phyloP scores from a whole-genome alignment of 257 asterid genomes.

The Solanum gandarillasii region DNA sequence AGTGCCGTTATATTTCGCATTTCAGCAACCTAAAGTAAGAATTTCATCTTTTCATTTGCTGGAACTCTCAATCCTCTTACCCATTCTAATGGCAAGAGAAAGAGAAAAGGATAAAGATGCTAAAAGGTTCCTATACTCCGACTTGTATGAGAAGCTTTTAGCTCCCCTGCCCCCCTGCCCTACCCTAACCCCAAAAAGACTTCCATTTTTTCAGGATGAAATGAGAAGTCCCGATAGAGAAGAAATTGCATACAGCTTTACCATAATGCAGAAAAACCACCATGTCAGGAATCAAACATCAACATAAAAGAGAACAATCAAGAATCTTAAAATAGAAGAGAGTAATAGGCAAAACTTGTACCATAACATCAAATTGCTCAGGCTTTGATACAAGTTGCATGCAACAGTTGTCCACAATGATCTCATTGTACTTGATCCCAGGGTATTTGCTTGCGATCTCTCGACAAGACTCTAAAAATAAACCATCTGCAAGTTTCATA shows the following conservation, averaged over 20 bases:
- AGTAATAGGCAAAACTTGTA: slow-evolving; percentile 10
- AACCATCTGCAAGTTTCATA: slow-evolving; percentile 98
- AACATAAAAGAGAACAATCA: background rate
- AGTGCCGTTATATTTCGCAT: background rate
- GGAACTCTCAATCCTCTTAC: background rate
- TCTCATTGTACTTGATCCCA: slow-evolving; percentile 74
- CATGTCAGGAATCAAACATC: background rate
- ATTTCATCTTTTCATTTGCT: background rate
- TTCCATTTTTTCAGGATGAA: background rate
- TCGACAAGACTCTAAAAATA: slow-evolving; percentile 89
- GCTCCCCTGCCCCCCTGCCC: background rate
- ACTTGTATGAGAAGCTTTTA: background rate
- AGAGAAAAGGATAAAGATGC: background rate
- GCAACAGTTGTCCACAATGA: slow-evolving; percentile 96
- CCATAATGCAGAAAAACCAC: background rate
- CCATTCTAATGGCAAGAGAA: background rate
- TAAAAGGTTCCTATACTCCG: background rate
- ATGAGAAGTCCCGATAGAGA: background rate
- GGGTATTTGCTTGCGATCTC: slow-evolving; percentile 94
- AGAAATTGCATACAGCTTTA: background rate
- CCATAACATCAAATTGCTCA: slow-evolving; percentile 99
- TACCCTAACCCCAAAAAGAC: background rate
- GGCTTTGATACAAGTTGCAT: slow-evolving; percentile 99
- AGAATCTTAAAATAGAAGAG: background rate
- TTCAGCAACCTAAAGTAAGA: background rate